Conservation (phyloP, 257 asterid genomes). For the Solanum sitiens region DNA sequence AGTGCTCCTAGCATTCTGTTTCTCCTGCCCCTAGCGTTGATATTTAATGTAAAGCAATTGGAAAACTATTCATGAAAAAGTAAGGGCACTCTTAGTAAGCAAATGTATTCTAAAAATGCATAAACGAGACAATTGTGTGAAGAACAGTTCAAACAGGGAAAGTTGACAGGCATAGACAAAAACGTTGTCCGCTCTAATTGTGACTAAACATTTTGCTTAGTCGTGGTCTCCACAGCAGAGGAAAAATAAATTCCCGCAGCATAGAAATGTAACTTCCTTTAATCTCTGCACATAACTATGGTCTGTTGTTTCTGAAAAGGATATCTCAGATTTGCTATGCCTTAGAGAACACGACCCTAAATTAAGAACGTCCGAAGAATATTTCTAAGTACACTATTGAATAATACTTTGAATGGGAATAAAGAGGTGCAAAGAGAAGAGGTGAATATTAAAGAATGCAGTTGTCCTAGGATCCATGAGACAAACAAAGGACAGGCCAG, state of each 20-base stretch:
- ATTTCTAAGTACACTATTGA: not conserved
- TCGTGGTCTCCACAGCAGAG: not conserved
- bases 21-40: not conserved
- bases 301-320: not conserved
- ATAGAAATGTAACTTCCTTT: not conserved
- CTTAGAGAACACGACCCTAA: not conserved
- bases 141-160: not conserved
- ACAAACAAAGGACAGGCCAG: no score
- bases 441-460: not conserved
- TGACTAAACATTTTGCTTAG: not conserved
- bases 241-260: not conserved
- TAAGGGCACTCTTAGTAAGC: not conserved
- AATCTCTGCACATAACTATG: not conserved
- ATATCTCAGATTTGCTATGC: not conserved
- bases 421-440: not conserved
- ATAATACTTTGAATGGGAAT: not conserved
- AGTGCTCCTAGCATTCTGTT: not conserved
- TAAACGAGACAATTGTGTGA: not conserved
- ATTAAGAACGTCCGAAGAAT: not conserved
- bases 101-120: not conserved
- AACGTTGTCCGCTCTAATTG: not conserved
- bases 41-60: not conserved
- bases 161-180: not conserved
- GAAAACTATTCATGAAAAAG: not conserved
- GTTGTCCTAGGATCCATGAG: no score